phyloP scores from a whole-genome alignment of 140 eudicot species.

The Stevia rebaudiana region DNA sequence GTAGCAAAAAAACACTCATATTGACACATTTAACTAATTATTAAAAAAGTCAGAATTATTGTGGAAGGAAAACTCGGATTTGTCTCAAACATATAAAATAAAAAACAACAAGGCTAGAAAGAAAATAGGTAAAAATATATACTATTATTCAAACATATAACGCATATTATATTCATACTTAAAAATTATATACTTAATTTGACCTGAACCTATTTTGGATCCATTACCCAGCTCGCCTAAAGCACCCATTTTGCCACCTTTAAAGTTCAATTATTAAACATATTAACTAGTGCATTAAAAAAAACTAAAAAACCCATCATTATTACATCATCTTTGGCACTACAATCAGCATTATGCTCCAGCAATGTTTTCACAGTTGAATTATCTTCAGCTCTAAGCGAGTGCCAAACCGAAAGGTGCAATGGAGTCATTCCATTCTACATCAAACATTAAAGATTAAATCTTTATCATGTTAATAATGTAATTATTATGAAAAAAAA shows the following conservation, averaged over 20 bases:
- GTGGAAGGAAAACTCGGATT: neutral
- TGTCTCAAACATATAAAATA: neutral
- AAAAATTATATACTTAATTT: neutral
- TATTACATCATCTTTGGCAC: conserved; percentile 88
- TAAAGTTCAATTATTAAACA: neutral
- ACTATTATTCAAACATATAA: neutral
- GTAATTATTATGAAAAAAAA: neutral
- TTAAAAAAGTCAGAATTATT: neutral
- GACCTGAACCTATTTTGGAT: neutral
- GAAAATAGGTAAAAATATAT: neutral
- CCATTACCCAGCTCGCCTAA: neutral
- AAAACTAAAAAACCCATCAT: neutral
- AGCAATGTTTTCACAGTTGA: conserved; percentile 84
- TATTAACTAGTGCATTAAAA: neutral
- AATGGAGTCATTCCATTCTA: conserved; percentile 99
- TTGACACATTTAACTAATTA: neutral
- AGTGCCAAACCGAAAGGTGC: conserved; percentile 98
- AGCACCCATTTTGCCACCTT: neutral
- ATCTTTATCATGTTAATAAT: neutral
- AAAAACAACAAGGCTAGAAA: neutral
- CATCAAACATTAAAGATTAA: conserved; percentile 1
- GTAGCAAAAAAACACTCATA: neutral
- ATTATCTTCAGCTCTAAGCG: conserved; percentile 68
- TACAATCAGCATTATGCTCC: conserved; percentile 80
- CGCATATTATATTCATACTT: neutral